A percentile compares a stretch with the other conserved stretches of the same genome.
Conservation (phyloP, 306 rosid species). For the Clitoria ternatea region DNA sequence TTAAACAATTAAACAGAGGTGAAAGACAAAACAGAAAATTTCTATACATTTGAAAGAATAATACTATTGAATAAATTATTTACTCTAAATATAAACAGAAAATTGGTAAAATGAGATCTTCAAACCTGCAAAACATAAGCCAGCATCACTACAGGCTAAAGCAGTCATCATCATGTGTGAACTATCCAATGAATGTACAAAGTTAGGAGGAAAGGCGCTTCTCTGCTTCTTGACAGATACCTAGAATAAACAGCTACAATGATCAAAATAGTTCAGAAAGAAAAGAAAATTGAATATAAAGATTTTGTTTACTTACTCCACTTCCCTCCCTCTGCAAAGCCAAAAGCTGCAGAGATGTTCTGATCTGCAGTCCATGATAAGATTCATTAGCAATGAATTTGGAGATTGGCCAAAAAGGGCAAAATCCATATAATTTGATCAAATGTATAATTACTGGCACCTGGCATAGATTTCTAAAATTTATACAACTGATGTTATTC, state of each 20-base stretch:
- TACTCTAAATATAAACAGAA: no score
- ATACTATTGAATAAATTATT: no score
- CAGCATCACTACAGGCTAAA: conserved; percentile 75
- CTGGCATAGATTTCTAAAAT: neutral
- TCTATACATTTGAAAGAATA: neutral
- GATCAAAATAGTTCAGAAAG: conserved; percentile 11
- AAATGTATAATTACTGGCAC: neutral
- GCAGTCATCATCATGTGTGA: conserved; percentile 96
- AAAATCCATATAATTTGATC: neutral
- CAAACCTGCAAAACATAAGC: conserved; percentile 88
- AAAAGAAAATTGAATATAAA: neutral
- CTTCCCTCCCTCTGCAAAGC: conserved; percentile 71
- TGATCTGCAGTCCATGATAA: conserved; percentile 50
- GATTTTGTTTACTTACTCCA: conserved; percentile 38
- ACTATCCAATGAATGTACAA: conserved; percentile 80
- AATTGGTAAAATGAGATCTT: neutral
- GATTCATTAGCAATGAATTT: conserved; percentile 19
- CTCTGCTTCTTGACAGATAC: conserved; percentile 69
- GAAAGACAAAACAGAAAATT: neutral
- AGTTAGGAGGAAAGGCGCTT: conserved; percentile 90
- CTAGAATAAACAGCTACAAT: conserved; percentile 31
- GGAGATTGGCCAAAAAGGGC: neutral
- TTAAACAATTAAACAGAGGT: neutral
- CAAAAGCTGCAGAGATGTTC: conserved; percentile 79
- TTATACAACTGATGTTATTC: neutral